phyloP scores from a whole-genome alignment of 306 rosid species.

The Castanospermum australe region DNA sequence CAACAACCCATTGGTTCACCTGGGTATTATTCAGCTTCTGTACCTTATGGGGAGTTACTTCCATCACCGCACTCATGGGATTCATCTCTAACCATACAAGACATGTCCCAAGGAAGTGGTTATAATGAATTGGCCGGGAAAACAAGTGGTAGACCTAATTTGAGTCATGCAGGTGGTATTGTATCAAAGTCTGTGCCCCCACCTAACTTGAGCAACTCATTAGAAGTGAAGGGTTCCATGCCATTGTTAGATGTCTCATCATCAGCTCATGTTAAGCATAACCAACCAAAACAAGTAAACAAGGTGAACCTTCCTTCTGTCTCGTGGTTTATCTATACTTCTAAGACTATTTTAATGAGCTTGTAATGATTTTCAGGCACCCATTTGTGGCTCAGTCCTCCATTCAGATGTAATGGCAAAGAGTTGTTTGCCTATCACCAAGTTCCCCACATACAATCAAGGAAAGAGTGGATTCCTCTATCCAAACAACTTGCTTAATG shows the following conservation, averaged over 20 bases:
- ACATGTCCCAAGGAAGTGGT: conserved; percentile 44
- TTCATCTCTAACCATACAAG: conserved; percentile 44
- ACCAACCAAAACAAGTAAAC: conserved; percentile 54
- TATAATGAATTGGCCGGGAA: conserved; percentile 41
- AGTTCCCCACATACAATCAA: conserved; percentile 55
- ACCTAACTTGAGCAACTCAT: conserved; percentile 30
- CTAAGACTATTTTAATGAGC: conserved; percentile 25
- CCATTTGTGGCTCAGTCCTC: conserved; percentile 34
- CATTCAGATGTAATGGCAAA: conserved; percentile 49
- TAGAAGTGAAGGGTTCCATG: conserved; percentile 33
- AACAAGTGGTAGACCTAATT: conserved; percentile 42
- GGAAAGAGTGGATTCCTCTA: conserved; percentile 54
- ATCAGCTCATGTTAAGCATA: conserved; percentile 47
- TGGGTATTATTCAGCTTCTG: conserved; percentile 49
- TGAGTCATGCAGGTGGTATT: conserved; percentile 33
- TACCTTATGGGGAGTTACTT: conserved; percentile 50
- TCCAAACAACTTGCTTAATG: conserved; percentile 49
- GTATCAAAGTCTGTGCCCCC: conserved; percentile 39
- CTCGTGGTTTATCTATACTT: neutral
- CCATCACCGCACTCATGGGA: conserved; percentile 58
- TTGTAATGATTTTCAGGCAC: conserved; percentile 44
- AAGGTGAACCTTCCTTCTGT: conserved; percentile 43
- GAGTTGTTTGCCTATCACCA: conserved; percentile 48
- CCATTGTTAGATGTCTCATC: conserved; percentile 42
- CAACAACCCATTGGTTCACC: conserved; percentile 55